Conservation (phyloP, 257 asterid species). For the Ligustrum vulgare region DNA sequence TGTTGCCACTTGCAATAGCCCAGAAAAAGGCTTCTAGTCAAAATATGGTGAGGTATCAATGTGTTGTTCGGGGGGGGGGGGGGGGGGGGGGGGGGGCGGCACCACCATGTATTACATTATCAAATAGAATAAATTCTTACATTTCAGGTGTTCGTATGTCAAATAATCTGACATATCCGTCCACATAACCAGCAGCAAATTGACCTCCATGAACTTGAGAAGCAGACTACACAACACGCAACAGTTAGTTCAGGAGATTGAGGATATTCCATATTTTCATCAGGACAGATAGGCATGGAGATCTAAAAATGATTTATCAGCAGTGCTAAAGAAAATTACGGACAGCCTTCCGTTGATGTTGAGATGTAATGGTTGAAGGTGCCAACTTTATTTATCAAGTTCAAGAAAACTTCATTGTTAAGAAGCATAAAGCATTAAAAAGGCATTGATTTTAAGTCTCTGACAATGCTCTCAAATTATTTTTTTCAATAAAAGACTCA, state of each 20-base stretch:
- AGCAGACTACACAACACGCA: conserved; percentile 57
- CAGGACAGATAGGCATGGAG: background rate
- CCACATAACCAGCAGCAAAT: conserved; percentile 87
- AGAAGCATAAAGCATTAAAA: background rate
- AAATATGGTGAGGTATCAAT: conserved; percentile 1
- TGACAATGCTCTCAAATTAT: background rate
- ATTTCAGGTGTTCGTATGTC: conserved; percentile 81
- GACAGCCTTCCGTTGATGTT: background rate
- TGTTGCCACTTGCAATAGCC: background rate
- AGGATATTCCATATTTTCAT: background rate
- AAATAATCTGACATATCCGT: conserved; percentile 76
- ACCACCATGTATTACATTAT: background rate
- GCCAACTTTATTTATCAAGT: background rate
- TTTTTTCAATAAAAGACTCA: background rate
- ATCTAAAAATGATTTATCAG: background rate
- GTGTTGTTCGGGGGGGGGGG: background rate
- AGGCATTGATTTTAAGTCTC: background rate
- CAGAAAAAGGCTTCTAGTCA: background rate
- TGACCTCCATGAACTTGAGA: conserved; percentile 93
- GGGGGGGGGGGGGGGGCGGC: too few species aligned
- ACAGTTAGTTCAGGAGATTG: conserved; percentile 14
- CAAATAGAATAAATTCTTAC: conserved; percentile 44
- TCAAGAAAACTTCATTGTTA: background rate
- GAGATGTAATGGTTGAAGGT: background rate
- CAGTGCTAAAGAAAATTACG: background rate